phyloP scores from a whole-genome alignment of 2,329 filamentous ascomycete genomes.

The Cordyceps fumosorosea region DNA sequence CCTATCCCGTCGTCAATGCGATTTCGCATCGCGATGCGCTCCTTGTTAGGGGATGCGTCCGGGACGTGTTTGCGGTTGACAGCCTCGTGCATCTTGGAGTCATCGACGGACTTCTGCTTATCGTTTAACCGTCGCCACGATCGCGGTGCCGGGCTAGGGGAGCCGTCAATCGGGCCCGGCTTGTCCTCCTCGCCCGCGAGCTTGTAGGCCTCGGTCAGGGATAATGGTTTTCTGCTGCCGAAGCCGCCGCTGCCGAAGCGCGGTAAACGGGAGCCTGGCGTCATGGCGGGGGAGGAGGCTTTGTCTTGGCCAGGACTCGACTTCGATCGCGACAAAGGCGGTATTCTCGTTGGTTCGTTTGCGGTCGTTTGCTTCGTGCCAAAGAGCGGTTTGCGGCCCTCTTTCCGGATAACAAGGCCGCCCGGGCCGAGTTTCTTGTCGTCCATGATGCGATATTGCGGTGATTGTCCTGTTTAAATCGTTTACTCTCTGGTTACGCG shows the following conservation, averaged over 20 bases:
- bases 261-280: slow-evolving; percentile 29
- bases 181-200: slow-evolving; percentile 25
- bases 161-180: slow-evolving; percentile 31
- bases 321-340: slow-evolving; percentile 2
- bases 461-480: background rate
- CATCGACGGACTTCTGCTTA: slow-evolving; percentile 16
- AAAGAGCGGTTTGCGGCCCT: slow-evolving; percentile 10
- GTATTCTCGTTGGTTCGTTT: background rate
- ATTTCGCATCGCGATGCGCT: slow-evolving; percentile 8
- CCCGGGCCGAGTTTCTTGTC: background rate
- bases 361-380: slow-evolving; percentile 8
- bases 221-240: slow-evolving; percentile 26
- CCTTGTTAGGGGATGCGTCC: slow-evolving; percentile 4
- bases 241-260: slow-evolving; percentile 16
- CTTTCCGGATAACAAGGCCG: slow-evolving; percentile 1
- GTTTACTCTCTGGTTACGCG: background rate
- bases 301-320: slow-evolving; percentile 1
- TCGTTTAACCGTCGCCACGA: slow-evolving; percentile 29
- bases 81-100: slow-evolving; percentile 22
- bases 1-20: slow-evolving; percentile 8
- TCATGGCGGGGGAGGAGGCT: slow-evolving; percentile 4
- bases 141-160: slow-evolving; percentile 46
- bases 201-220: slow-evolving; percentile 36
- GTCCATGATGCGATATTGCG: background rate
- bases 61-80: slow-evolving; percentile 18